Evolutionary conservation across 345 rosid genomes (phyloP), one percentile per base, ranked within the genome.

Genomic region (Dipteronia sinensis): DNA sequence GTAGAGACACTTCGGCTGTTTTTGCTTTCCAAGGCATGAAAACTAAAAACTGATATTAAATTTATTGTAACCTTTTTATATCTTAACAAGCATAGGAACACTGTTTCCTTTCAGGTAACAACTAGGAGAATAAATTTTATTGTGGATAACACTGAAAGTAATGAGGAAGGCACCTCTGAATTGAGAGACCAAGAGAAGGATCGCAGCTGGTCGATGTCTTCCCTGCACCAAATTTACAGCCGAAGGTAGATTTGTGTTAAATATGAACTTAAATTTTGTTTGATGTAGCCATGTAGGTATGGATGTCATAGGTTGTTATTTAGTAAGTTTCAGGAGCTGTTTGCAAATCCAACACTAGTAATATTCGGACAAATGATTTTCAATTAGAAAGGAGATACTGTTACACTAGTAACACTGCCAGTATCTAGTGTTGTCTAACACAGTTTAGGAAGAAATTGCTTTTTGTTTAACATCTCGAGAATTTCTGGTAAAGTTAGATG

Each of bases 201-300:
- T 80, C 92, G 85, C 80, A 90, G 94, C 83, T 96, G 98, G 99
- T 85, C 84, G 73, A 86, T 91, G 84, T 88, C 95, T 73, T 87
- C 95, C 76, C 98, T 96, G 79, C 97, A 90, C 89, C 98, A 92
- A 80, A 93, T 96, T 71, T 91, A 94, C 87, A 94, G 98, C 83
- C 88, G 99, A 77, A 91, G 99, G 99, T 80, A 47, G 16, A 38
- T 73, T 62, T 15, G 25, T 44, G 34, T 74, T 51, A 56, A 67
- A 38, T 25, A 3, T n/a, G 49, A 34, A 47, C 44, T 59, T 71
- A 31, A 13, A 46, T 46, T 62, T 64, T 75, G 20, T 75, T 23
- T 66, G 68, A 22, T 15, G 10, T 8, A 42, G 46, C 38, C 38
- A 34, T 34, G 7, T 44, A 17, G 20, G 75, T 29, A 49, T 67